phyloP scores from a whole-genome alignment of 805 yeast species.

The Grigorovia yakushimaensis region DNA sequence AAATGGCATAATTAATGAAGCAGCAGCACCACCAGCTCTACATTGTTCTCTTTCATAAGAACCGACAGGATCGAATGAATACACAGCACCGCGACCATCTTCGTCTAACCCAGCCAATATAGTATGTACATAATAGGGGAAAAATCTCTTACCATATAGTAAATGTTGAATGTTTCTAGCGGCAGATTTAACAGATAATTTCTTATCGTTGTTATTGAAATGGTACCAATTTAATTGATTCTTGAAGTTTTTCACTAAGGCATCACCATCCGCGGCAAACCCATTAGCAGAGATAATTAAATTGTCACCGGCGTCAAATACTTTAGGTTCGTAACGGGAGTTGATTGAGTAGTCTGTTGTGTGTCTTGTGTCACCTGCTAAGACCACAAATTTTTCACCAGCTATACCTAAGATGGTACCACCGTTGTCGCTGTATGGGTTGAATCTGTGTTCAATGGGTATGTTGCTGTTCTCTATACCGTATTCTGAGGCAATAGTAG shows the following conservation, averaged over 20 bases:
- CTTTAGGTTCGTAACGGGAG: conserved; percentile 85
- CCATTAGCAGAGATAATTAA: conserved; percentile 89
- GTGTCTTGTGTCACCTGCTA: conserved; percentile 98
- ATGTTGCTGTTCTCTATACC: conserved; percentile 35
- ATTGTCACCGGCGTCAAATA: conserved; percentile 80
- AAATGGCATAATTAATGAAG: conserved; percentile 92
- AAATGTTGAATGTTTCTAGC: conserved; percentile 88
- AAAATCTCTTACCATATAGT: conserved; percentile 85
- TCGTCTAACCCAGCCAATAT: conserved; percentile 86
- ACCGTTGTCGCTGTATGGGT: conserved; percentile 91
- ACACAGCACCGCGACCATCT: conserved; percentile 85
- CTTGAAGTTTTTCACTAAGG: conserved; percentile 66
- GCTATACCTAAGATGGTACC: conserved; percentile 97
- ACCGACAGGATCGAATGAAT: conserved; percentile 96
- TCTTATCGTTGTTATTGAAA: conserved; percentile 68
- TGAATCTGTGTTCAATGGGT: conserved; percentile 87
- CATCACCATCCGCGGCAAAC: conserved; percentile 89
- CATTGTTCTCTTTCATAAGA: conserved; percentile 96
- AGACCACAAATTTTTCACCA: conserved; percentile 91
- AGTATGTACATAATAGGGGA: conserved; percentile 95
- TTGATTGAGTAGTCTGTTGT: conserved; percentile 90
- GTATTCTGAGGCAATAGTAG: conserved; percentile 58
- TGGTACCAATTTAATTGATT: conserved; percentile 78
- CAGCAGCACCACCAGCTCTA: conserved; percentile 97
- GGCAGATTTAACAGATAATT: conserved; percentile 56